These are phyloP conservation scores for Solanum corneliomulleri DNA, from an alignment of 257 asterid genomes.

Conservation along the genomic window DNA sequence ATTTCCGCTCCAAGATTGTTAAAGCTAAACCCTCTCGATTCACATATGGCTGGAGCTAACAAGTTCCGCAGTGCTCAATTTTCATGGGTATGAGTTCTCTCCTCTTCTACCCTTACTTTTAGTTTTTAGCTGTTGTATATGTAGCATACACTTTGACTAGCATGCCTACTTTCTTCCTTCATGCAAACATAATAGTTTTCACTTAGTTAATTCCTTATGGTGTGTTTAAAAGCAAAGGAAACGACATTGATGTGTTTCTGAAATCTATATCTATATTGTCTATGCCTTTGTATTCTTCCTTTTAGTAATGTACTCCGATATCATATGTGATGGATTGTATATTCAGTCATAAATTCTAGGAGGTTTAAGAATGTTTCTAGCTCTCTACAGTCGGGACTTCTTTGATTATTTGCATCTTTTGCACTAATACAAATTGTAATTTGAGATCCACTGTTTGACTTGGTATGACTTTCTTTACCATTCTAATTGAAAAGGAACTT, in stretches of 20 bases:
- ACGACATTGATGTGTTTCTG: background rate
- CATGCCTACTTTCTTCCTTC: background rate
- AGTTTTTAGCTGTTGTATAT: background rate
- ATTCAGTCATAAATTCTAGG: background rate
- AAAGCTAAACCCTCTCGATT: conserved; percentile 73
- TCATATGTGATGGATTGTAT: background rate
- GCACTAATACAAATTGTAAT: background rate
- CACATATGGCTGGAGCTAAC: conserved; percentile 79
- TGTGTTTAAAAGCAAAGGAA: background rate
- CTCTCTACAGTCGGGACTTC: background rate
- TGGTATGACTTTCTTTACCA: background rate
- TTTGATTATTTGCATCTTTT: background rate
- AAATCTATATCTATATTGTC: background rate
- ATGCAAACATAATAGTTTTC: background rate
- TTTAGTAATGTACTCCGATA: background rate
- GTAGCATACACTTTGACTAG: background rate
- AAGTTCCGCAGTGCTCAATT: conserved; percentile 86
- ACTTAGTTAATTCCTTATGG: background rate
- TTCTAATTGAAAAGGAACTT: background rate
- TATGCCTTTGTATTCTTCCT: background rate
- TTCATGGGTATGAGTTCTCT: conserved; percentile 76
- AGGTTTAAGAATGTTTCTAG: background rate
- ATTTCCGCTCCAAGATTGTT: conserved; percentile 83
- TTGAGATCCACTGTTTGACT: background rate
- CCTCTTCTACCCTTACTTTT: conserved; percentile 2